Evolutionary conservation across 1,284 basidiomycete genomes (phyloP).

Genomic region (Sanguinoderma infundibulare): DNA sequence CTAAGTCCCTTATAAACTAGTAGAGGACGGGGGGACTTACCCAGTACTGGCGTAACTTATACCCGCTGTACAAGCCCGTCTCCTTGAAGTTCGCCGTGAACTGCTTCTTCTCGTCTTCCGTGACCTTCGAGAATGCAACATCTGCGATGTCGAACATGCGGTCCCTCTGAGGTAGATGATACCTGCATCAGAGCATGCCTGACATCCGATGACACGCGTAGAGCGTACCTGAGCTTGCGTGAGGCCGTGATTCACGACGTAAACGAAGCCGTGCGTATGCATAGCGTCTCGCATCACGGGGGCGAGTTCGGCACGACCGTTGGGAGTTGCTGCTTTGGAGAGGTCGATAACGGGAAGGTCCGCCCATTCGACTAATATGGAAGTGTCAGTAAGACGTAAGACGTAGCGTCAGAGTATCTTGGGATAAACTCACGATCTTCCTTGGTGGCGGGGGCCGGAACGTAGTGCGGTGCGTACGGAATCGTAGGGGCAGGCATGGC

Average conservation of each 20-base stretch:
- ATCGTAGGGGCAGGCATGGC: conserved; percentile 15
- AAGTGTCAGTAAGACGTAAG: not conserved
- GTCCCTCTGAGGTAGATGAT: conserved; percentile 26
- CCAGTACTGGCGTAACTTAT: conserved; percentile 60
- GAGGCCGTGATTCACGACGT: conserved; percentile 61
- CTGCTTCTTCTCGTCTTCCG: conserved; percentile 58
- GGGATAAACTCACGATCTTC: conserved; percentile 37
- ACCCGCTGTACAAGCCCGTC: conserved; percentile 61
- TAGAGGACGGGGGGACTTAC: conserved; percentile 35
- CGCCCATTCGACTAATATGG: conserved; percentile 60
- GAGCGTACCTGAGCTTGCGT: conserved; percentile 43
- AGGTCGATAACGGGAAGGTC: conserved; percentile 69
- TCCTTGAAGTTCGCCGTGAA: conserved; percentile 54
- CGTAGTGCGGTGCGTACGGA: conserved; percentile 37
- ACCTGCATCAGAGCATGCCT: not conserved
- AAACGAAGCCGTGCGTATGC: conserved; percentile 64
- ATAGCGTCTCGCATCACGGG: conserved; percentile 60
- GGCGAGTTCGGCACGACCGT: conserved; percentile 52
- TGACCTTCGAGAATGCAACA: conserved; percentile 56
- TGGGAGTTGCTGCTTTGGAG: conserved; percentile 47
- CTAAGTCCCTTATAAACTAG: not conserved
- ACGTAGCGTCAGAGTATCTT: not conserved
- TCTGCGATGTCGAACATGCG: conserved; percentile 70
- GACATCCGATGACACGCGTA: not conserved
- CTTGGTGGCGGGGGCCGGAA: conserved; percentile 38